Evolutionary conservation across 2,329 filamentous ascomycete genomes (phyloP).

Genomic region (Penicillium sp.): DNA sequence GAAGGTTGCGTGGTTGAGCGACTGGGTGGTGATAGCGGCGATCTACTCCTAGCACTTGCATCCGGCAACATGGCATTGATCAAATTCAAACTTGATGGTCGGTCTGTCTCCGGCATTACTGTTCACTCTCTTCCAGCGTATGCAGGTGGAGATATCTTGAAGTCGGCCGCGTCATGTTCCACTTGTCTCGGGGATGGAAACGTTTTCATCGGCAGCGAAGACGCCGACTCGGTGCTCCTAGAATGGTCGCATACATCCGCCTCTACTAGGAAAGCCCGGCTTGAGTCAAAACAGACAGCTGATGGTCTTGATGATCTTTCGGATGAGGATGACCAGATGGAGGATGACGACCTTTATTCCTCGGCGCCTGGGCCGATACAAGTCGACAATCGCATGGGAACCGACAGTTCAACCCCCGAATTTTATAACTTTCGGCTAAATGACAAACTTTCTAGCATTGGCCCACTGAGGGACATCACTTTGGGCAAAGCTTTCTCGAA

Average conservation of each 20-base stretch:
- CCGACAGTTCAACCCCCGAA: slow-evolving; percentile 31
- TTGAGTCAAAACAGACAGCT: slow-evolving; percentile 55
- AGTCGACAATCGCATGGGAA: slow-evolving; percentile 13
- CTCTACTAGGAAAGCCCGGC: slow-evolving; percentile 58
- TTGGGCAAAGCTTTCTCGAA: slow-evolving; percentile 57
- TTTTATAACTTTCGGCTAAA: slow-evolving; percentile 73
- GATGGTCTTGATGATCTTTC: slow-evolving; percentile 53
- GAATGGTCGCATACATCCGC: slow-evolving; percentile 70
- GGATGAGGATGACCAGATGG: slow-evolving; percentile 53
- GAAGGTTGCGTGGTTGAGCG: slow-evolving; percentile 78
- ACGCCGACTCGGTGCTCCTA: slow-evolving; percentile 74
- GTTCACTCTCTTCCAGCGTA: slow-evolving; percentile 63
- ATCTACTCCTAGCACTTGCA: slow-evolving; percentile 77
- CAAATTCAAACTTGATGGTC: slow-evolving; percentile 81
- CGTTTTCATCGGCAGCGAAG: slow-evolving; percentile 83
- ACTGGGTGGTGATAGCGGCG: slow-evolving; percentile 71
- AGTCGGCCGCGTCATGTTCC: slow-evolving; percentile 64
- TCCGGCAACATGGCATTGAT: slow-evolving; percentile 73
- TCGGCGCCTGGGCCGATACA: slow-evolving; percentile 24
- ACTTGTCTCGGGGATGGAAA: slow-evolving; percentile 64
- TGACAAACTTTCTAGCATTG: slow-evolving; percentile 73
- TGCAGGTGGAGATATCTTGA: slow-evolving; percentile 61
- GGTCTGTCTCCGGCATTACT: slow-evolving; percentile 84
- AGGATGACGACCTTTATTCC: slow-evolving; percentile 55
- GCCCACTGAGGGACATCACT: slow-evolving; percentile 72